phyloP scores from a whole-genome alignment of 225 moss, liverwort and hornwort species.

The Straminergon stramineum region DNA sequence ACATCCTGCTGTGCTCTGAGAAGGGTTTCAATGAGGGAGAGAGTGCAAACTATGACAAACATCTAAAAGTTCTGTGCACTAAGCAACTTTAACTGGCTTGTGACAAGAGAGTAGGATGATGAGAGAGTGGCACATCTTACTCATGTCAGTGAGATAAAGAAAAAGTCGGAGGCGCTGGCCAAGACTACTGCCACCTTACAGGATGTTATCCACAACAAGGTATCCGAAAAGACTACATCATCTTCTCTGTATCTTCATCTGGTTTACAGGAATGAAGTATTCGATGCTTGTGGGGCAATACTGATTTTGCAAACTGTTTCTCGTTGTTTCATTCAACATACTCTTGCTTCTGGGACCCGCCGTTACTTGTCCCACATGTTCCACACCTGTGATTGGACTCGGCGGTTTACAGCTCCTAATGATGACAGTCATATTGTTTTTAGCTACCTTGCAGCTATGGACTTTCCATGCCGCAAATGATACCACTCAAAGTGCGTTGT shows the following conservation, averaged over 20 bases:
- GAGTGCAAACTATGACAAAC: neutral
- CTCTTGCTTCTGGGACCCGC: neutral
- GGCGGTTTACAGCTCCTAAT: neutral
- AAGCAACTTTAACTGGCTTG: neutral
- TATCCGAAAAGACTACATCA: neutral
- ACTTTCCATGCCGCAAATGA: neutral
- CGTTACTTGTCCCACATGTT: neutral
- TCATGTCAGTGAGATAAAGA: slow-evolving; percentile 90
- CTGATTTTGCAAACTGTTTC: neutral
- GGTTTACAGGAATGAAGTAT: neutral
- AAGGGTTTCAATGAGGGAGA: neutral
- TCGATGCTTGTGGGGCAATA: neutral
- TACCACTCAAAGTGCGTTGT: neutral
- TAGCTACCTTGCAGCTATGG: neutral
- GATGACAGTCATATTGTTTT: neutral
- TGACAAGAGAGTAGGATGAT: slow-evolving; percentile 68
- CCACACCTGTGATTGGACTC: neutral
- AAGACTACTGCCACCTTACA: slow-evolving; percentile 90
- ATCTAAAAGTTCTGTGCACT: neutral
- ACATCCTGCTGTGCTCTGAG: neutral
- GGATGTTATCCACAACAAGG: slow-evolving; percentile 99
- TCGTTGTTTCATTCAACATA: neutral
- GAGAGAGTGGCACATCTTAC: slow-evolving; percentile 95
- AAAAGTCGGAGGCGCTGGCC: slow-evolving; percentile 73
- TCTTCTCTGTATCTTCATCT: neutral